Percentiles rank a stretch among this genome's conserved stretches.
phyloP scores from a whole-genome alignment of 192 early-diverging fungal genomes.

The Gonapodya prolifera region DNA sequence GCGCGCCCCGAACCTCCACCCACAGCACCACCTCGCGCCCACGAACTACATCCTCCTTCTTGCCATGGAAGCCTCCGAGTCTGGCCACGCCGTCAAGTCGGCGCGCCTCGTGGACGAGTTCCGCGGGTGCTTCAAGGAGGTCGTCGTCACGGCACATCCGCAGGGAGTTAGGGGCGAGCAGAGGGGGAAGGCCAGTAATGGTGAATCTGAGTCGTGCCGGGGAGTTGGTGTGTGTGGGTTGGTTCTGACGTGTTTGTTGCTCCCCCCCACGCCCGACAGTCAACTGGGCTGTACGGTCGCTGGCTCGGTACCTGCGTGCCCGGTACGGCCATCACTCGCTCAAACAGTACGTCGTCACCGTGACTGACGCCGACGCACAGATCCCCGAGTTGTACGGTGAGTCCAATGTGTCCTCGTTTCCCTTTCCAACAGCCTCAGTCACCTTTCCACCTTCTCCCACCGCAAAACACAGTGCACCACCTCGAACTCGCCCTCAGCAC shows the following conservation, averaged over 20 bases:
- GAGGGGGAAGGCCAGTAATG: constrained; percentile 60
- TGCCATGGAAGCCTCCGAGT: constrained; percentile 62
- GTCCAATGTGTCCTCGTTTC: background rate
- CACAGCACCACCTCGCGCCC: constrained; percentile 11
- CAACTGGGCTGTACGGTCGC: constrained; percentile 27
- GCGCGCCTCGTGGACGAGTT: constrained; percentile 36
- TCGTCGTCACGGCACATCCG: constrained; percentile 59
- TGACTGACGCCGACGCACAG: constrained; percentile 60
- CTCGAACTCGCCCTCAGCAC: constrained; percentile 21
- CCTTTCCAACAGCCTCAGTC: too few relatives aligned
- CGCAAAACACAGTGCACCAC: background rate
- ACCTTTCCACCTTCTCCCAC: constrained; percentile 24
- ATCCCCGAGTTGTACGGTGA: constrained; percentile 53
- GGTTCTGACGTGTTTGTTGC: background rate
- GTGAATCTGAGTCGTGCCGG: background rate
- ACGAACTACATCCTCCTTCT: constrained; percentile 46
- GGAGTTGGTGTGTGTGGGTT: background rate
- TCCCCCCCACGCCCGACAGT: background rate
- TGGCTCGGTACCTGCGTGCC: background rate
- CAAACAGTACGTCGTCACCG: constrained; percentile 39
- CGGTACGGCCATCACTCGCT: background rate
- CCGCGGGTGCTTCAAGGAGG: constrained; percentile 45
- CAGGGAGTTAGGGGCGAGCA: constrained; percentile 48
- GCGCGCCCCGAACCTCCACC: background rate
- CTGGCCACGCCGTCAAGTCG: constrained; percentile 40